Evolutionary conservation across 2,329 filamentous ascomycete species (phyloP).

Genomic region (Sphaerulina vaccinii): DNA sequence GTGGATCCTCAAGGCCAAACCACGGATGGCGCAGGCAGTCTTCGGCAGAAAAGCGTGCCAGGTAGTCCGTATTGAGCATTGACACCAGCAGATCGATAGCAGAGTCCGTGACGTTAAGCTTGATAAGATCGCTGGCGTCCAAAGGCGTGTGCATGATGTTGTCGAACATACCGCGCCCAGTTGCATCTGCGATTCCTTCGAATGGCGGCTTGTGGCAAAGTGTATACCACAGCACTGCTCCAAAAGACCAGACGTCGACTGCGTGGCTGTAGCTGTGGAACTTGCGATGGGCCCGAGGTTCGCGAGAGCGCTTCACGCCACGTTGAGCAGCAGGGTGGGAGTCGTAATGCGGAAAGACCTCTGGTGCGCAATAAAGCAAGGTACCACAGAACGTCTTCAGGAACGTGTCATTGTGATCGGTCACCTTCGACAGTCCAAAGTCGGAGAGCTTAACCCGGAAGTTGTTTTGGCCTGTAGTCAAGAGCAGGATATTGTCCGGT

Average conservation of each 20-base stretch:
- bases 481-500: conserved; percentile 92
- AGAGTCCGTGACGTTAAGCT: conserved; percentile 58
- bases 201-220: conserved; percentile 80
- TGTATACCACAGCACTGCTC: conserved; percentile 84
- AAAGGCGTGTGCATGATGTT: conserved; percentile 79
- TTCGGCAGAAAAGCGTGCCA: conserved; percentile 69
- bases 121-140: conserved; percentile 63
- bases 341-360: conserved; percentile 84
- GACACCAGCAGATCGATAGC: conserved; percentile 71
- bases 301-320: conserved; percentile 58
- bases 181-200: conserved; percentile 71
- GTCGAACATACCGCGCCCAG: conserved; percentile 75
- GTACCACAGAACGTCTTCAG: conserved; percentile 96
- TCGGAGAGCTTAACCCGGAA: conserved; percentile 89
- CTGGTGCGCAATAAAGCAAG: conserved; percentile 89
- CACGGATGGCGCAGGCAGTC: conserved; percentile 72
- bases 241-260: conserved; percentile 95
- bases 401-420: conserved; percentile 79
- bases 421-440: conserved; percentile 93
- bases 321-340: conserved; percentile 60
- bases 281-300: conserved; percentile 46
- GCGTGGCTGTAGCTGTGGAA: conserved; percentile 77
- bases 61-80: conserved; percentile 82
- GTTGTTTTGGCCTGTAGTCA: conserved; percentile 59
- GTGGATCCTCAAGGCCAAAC: conserved; percentile 50